Evolutionary conservation across 2,329 filamentous ascomycete genomes (phyloP).

Genomic region (Colletotrichum camelliae): DNA sequence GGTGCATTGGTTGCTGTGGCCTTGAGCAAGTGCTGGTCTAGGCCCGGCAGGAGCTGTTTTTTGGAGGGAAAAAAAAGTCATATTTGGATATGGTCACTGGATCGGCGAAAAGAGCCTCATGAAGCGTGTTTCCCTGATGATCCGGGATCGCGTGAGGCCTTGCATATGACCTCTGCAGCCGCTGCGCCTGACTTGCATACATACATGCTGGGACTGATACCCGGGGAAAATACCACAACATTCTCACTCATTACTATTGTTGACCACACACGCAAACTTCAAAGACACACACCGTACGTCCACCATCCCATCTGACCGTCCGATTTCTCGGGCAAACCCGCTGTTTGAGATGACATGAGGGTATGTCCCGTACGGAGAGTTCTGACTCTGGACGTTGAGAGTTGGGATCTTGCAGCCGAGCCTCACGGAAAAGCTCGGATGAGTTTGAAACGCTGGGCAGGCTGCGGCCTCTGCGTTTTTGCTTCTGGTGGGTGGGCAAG

Average conservation of each 20-base stretch:
- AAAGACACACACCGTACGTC: too few species aligned
- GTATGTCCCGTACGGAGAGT: neutral
- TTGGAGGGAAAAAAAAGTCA: neutral
- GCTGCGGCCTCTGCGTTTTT: neutral
- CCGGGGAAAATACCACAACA: neutral
- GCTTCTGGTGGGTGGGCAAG: neutral
- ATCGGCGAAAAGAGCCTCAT: neutral
- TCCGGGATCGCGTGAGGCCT: neutral
- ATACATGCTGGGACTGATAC: neutral
- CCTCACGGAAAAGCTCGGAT: neutral
- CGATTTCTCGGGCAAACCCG: neutral
- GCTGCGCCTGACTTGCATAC: neutral
- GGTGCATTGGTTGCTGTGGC: neutral
- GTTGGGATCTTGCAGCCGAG: neutral
- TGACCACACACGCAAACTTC: neutral
- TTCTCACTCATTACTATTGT: neutral
- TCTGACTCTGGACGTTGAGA: neutral
- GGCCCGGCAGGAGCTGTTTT: neutral
- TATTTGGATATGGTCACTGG: neutral
- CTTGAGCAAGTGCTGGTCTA: slow-evolving; percentile 20
- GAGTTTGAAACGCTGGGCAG: neutral
- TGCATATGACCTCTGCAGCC: neutral
- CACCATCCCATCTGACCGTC: neutral
- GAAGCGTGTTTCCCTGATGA: neutral
- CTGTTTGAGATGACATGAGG: neutral